phyloP scores from a whole-genome alignment of 2,329 filamentous ascomycete species.

The Claviceps spartinae region DNA sequence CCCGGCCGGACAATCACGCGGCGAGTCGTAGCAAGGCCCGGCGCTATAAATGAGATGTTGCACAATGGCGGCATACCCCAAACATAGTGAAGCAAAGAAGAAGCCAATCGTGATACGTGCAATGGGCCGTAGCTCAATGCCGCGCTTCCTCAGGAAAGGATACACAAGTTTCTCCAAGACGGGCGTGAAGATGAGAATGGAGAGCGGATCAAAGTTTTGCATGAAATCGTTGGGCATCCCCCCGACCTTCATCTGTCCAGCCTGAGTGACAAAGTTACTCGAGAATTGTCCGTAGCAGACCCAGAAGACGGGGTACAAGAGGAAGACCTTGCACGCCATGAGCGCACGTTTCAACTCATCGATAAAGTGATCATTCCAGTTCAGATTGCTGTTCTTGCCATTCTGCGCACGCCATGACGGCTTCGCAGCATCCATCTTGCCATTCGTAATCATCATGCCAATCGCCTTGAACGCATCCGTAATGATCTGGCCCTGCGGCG shows the following conservation, averaged over 20 bases:
- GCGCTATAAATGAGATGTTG: slow-evolving; percentile 46
- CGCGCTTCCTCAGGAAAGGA: slow-evolving; percentile 41
- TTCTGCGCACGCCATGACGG: slow-evolving; percentile 47
- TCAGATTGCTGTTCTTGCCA: slow-evolving; percentile 26
- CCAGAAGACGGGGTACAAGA: slow-evolving; percentile 54
- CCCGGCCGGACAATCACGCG: slow-evolving; percentile 24
- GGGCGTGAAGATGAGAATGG: slow-evolving; percentile 53
- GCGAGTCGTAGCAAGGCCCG: slow-evolving; percentile 35
- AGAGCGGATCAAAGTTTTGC: slow-evolving; percentile 54
- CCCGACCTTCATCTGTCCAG: slow-evolving; percentile 41
- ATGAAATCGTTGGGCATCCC: slow-evolving; percentile 59
- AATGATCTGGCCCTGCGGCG: slow-evolving; percentile 48
- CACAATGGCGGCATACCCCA: slow-evolving; percentile 45
- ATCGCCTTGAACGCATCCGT: slow-evolving; percentile 45
- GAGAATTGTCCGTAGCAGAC: slow-evolving; percentile 56
- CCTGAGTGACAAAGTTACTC: slow-evolving; percentile 53
- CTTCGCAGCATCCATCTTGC: slow-evolving; percentile 48
- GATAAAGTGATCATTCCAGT: slow-evolving; percentile 58
- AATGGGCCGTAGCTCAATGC: slow-evolving; percentile 50
- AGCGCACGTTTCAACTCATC: slow-evolving; percentile 55
- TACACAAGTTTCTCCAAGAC: slow-evolving; percentile 49
- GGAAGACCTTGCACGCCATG: slow-evolving; percentile 59
- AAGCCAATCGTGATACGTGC: slow-evolving; percentile 54
- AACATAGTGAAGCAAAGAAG: slow-evolving; percentile 35
- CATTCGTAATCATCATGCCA: slow-evolving; percentile 24